These are phyloP conservation scores for Phellinidium pouzarii DNA, from an alignment of 1,284 basidiomycete species.

Conservation along the genomic window DNA sequence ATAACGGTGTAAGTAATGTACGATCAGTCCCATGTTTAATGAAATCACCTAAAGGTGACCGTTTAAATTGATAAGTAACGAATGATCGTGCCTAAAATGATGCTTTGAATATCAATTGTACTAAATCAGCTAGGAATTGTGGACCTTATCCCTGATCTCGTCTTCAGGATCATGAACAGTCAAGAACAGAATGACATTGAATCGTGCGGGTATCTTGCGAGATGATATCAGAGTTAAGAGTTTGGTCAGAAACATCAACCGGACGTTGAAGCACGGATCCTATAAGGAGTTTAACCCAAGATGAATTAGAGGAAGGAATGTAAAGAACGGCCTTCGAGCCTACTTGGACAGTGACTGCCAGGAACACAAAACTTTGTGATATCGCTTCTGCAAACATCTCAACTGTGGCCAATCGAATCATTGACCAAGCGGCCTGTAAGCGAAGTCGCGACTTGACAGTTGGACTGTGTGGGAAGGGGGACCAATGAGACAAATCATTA, in stretches of 20 bases:
- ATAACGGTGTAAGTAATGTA: not conserved
- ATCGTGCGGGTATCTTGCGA: slow-evolving; percentile 62
- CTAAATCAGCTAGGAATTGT: slow-evolving; percentile 18
- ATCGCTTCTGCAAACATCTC: slow-evolving; percentile 57
- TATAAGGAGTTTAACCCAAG: slow-evolving; percentile 27
- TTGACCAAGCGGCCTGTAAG: slow-evolving; percentile 72
- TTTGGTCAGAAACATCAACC: slow-evolving; percentile 73
- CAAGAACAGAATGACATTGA: slow-evolving; percentile 83
- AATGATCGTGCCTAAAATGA: slow-evolving; percentile 49
- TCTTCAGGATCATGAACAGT: slow-evolving; percentile 88
- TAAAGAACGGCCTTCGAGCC: slow-evolving; percentile 17
- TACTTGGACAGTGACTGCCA: slow-evolving; percentile 79
- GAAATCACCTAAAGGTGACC: slow-evolving; percentile 40
- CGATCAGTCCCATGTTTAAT: not conserved
- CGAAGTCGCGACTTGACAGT: slow-evolving; percentile 66
- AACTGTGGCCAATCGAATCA: slow-evolving; percentile 75
- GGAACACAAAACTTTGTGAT: slow-evolving; percentile 53
- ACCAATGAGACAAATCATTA: slow-evolving; percentile 1
- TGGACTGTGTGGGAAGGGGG: slow-evolving; percentile 33
- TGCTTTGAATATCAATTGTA: not conserved
- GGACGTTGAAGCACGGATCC: slow-evolving; percentile 88
- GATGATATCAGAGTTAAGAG: slow-evolving; percentile 55
- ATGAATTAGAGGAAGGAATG: not conserved
- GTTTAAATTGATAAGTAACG: slow-evolving; percentile 41
- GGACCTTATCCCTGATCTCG: slow-evolving; percentile 62